Conservation (phyloP, 73 alveolate genomes). For the Paramecium caudatum region DNA sequence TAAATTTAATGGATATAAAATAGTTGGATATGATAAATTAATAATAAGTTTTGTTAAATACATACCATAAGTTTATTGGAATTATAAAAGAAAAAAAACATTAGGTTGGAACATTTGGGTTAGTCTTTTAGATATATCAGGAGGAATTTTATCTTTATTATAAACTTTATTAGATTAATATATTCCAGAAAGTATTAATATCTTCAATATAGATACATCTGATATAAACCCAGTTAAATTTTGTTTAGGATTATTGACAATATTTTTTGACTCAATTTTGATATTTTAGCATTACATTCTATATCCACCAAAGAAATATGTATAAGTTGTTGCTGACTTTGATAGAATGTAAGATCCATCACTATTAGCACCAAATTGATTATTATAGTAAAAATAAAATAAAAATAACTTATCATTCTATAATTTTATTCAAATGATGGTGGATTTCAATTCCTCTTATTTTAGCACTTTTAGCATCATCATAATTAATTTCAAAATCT, state of each 20-base stretch:
- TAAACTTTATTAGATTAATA: conserved; percentile 33
- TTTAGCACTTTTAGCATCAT: no score
- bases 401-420: no score
- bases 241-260: conserved; percentile 22
- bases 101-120: conserved; percentile 55
- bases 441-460: no score
- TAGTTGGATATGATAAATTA: conserved; percentile 47
- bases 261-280: conserved; percentile 4
- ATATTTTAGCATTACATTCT: conserved; percentile 11
- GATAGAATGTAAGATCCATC: background rate
- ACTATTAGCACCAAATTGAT: no score
- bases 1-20: conserved; percentile 45
- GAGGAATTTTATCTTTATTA: conserved; percentile 12
- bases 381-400: no score
- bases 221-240: conserved; percentile 39
- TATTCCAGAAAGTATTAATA: background rate
- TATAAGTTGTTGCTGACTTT: background rate
- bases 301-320: conserved; percentile 22
- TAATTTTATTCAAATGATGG: no score
- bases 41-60: conserved; percentile 22
- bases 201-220: background rate
- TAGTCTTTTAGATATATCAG: conserved; percentile 28
- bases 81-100: conserved; percentile 48
- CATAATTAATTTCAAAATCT: background rate
- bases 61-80: conserved; percentile 24